Percentiles rank a stretch among this genome's conserved stretches.
Evolutionary conservation across 306 rosid genomes (phyloP).

Genomic region (Begonia masoniana): DNA sequence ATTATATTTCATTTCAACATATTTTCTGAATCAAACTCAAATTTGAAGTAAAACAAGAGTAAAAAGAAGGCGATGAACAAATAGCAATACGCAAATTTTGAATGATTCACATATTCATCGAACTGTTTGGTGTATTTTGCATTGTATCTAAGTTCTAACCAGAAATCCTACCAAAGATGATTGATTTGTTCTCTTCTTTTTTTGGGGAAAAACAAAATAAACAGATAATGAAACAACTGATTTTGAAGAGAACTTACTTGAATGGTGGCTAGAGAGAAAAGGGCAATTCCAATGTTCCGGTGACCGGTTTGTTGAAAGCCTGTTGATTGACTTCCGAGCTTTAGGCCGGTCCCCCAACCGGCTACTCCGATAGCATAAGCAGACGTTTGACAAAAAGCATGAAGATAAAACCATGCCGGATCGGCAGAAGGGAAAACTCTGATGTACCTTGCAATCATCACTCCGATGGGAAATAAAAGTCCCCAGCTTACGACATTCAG

Average conservation of each 20-base stretch:
- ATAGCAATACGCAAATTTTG: no score
- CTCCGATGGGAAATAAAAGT: conserved; percentile 45
- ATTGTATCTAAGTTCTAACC: no score
- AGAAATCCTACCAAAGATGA: no score
- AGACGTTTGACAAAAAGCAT: conserved; percentile 67
- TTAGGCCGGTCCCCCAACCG: conserved; percentile 95
- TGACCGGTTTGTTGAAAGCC: conserved; percentile 29
- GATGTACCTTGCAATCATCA: conserved; percentile 47
- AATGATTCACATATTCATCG: no score
- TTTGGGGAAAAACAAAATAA: no score
- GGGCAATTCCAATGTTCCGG: conserved; percentile 51
- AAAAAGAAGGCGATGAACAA: no score
- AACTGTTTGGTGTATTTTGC: no score
- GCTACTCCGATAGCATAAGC: conserved; percentile 83
- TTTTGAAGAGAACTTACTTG: conserved; percentile 30
- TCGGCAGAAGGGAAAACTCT: conserved; percentile 66
- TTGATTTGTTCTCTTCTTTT: no score
- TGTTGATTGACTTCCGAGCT: conserved; percentile 61
- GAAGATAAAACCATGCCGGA: conserved; percentile 97
- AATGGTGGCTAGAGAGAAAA: conserved; percentile 82
- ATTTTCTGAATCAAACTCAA: no score
- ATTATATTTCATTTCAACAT: no score
- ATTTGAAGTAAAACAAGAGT: no score
- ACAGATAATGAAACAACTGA: not conserved
- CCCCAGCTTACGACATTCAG: conserved; percentile 58